A percentile compares a stretch with the other conserved stretches of the same genome.
Evolutionary conservation across 75 land plant genomes (phyloP).

Genomic region (Cupressus sempervirens): DNA sequence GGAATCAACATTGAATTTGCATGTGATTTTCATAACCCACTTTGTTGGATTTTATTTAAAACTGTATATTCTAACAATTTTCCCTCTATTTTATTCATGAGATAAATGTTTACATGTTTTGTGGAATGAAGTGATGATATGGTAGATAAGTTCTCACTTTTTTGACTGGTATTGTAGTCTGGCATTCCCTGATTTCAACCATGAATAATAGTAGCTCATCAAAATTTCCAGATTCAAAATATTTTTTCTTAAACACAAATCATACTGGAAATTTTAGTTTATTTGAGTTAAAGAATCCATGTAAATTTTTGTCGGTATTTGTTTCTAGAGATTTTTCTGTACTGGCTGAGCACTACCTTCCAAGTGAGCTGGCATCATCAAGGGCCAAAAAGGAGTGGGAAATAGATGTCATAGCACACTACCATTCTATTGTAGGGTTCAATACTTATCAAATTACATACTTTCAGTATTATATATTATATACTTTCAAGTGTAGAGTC

Average conservation of each 20-base stretch:
- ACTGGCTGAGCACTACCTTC: slow-evolving; percentile 15
- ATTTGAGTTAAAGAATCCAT: not conserved
- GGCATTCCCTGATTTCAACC: not conserved
- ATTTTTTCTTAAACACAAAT: not conserved
- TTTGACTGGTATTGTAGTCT: not conserved
- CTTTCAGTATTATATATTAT: not conserved
- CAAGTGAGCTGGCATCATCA: slow-evolving; percentile 21
- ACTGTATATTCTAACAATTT: not conserved
- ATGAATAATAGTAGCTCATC: not conserved
- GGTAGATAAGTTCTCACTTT: not conserved
- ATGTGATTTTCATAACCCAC: not conserved
- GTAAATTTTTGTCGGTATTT: not conserved
- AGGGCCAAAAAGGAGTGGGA: slow-evolving; percentile 29
- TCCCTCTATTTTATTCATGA: not conserved
- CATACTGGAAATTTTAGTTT: not conserved
- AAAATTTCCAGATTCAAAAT: not conserved
- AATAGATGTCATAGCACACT: slow-evolving; percentile 21
- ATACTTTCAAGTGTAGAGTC: not conserved
- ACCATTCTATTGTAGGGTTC: slow-evolving; percentile 24
- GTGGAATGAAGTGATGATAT: not conserved
- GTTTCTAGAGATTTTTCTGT: slow-evolving; percentile 23
- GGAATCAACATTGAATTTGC: not conserved
- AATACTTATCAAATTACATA: not conserved
- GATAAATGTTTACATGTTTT: not conserved
- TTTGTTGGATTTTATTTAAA: not conserved